Conservation (phyloP, 164 flowering plant genomes). For the Macadamia tetraphylla region DNA sequence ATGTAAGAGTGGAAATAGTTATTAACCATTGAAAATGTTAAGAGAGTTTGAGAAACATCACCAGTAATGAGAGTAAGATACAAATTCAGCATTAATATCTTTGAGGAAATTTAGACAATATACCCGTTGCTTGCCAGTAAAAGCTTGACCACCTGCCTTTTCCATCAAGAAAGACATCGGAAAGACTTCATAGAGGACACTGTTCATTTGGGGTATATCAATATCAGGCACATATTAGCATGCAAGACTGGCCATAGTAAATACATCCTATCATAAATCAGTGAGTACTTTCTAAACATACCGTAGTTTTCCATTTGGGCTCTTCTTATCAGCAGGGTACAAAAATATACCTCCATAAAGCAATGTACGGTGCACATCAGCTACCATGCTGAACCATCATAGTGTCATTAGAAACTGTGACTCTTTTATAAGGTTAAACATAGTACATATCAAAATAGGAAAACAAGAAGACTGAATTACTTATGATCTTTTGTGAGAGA, state of each 20-base stretch:
- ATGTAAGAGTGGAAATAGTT: too few species aligned
- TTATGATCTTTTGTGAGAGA: too few species aligned
- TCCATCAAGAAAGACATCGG: conserved; percentile 95
- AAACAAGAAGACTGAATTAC: too few species aligned
- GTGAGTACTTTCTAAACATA: conserved; percentile 21
- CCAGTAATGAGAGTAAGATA: background rate
- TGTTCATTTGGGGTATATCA: conserved; percentile 18
- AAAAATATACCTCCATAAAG: conserved; percentile 97
- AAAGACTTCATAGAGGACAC: conserved; percentile 91
- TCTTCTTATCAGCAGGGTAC: conserved; percentile 97
- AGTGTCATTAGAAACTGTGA: conserved; percentile 4
- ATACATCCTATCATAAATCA: background rate
- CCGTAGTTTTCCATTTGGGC: conserved; percentile 94
- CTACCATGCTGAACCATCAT: conserved; percentile 76
- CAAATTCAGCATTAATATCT: background rate
- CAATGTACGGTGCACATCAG: conserved; percentile 98
- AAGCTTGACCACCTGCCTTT: conserved; percentile 86
- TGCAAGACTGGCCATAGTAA: background rate
- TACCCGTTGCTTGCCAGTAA: conserved; percentile 87
- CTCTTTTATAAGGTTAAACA: too few species aligned
- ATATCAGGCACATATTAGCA: background rate
- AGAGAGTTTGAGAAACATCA: background rate
- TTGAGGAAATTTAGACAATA: conserved; percentile 4
- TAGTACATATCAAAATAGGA: too few species aligned
- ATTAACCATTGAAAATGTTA: too few species aligned